phyloP scores from a whole-genome alignment of 805 yeast species.

The Starmerella vaccinii region DNA sequence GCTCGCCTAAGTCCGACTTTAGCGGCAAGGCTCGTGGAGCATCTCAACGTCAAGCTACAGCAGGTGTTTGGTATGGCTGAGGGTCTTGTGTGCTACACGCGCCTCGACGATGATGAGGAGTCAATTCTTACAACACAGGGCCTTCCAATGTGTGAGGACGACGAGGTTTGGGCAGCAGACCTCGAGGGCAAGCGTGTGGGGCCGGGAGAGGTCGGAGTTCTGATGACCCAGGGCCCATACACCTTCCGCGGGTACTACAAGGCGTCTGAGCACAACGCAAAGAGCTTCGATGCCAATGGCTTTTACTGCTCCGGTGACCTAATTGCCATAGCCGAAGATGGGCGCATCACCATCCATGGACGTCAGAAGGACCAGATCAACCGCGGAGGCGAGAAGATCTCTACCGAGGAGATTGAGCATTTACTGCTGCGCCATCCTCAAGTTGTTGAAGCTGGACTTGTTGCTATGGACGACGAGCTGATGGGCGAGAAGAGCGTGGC shows the following conservation, averaged over 20 bases:
- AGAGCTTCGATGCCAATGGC: constrained; percentile 14
- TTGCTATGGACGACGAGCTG: constrained; percentile 17
- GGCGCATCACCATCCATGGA: constrained; percentile 18
- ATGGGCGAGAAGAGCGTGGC: constrained; percentile 20
- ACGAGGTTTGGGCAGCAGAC: constrained; percentile 18
- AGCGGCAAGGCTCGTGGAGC: constrained; percentile 12
- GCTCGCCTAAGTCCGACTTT: constrained; percentile 17
- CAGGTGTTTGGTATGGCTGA: constrained; percentile 22
- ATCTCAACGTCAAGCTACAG: constrained; percentile 12
- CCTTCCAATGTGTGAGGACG: constrained; percentile 15
- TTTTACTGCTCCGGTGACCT: constrained; percentile 20
- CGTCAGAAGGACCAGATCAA: constrained; percentile 20
- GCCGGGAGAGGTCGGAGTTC: constrained; percentile 13
- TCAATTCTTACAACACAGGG: constrained; percentile 16
- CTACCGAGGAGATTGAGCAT: constrained; percentile 17
- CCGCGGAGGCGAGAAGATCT: constrained; percentile 19
- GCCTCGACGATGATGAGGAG: constrained; percentile 10
- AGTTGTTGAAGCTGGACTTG: constrained; percentile 16
- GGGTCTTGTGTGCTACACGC: constrained; percentile 19
- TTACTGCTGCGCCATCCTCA: constrained; percentile 16
- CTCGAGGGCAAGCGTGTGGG: constrained; percentile 8
- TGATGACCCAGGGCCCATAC: constrained; percentile 19
- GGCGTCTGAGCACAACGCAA: constrained; percentile 16
- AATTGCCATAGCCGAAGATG: constrained; percentile 11
- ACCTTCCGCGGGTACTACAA: constrained; percentile 20